Base-by-base conservation (phyloP, 345 rosid species). In the Moricandia moricandioides region DNA sequence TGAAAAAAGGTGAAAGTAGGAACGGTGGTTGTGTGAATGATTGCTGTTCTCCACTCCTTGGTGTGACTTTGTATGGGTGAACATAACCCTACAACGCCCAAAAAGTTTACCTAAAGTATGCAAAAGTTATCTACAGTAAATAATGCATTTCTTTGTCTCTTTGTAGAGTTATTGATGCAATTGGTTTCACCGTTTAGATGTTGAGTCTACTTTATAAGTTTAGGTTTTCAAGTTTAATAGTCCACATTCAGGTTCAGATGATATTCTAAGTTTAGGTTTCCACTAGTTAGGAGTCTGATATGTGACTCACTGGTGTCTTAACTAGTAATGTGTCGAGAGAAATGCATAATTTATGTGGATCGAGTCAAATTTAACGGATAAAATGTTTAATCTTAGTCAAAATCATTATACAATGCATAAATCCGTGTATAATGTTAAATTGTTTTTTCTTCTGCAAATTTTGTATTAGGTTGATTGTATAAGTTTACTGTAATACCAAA, bases 21-120 rank as follows among this genome's bases (percentile, higher is more conserved):
- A 51, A 72, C 69, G 35, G 82, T 62, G 80, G 87, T 84, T 86
- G 89, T 29, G 76, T 47, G 73, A 77, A 93, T 93, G 81, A 93
- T 93, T 88, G 96, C 60, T 87, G 93, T 85, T 84, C 82, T 85
- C 90, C 91, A 83, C 85, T 82, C 80, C 62, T 57, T 58, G 27
- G 57, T 65, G 35, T 17, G 62, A 58, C 35, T 58, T 58, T 58
- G 62, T 29, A 58, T 69, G 80, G 76, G 35, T 70, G 72, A 71
- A 71, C 72, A 58, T 65, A 45, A 77, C 80, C 80, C 76, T 65
- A 76, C 73, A 54, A 43, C 14, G 8, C 72, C 18, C 68, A 65
- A 65, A 71, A 65, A 56, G 26, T 57, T 70, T 71, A 71, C 76
- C 71, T 40, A 62, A 49, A 34, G 30, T 67, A 5, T 69, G 34